Base-by-base conservation (phyloP, 2,329 filamentous ascomycete genomes). In the Monosporascus cannonballus region DNA sequence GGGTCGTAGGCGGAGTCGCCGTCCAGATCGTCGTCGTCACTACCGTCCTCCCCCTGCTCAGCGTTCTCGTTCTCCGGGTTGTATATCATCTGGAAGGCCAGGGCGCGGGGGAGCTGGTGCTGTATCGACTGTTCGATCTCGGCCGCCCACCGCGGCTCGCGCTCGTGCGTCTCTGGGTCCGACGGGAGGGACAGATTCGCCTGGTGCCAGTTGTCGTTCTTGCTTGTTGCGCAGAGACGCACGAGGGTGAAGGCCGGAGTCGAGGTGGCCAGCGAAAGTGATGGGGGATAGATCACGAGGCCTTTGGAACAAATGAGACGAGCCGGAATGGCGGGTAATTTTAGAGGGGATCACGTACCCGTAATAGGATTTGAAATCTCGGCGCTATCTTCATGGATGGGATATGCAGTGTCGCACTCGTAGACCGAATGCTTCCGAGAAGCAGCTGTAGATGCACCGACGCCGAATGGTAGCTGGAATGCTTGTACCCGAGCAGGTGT, bases 141-240 rank as follows among this genome's bases (percentile, higher is more conserved):
- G 17, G 68, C 68, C 3, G 71, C 76, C 80, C 80, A 83, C 49
- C 73, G 73, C 1, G 71, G 71, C 11, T 55, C 57, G 3, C 51
- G 39, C 11, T 34, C 25, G 14, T 53, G 52, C 1, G 56, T 11
- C 25, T 57, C 56, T 6, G 46, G 51, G 46, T 59, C 56, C 3
- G 52, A 53, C 1, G 63, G 56, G 0, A 65, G 50, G 15, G 70
- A 64, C 2, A 73, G 60, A 56, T 79, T 83, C 17, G 74, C 77
- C 54, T 82, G 73, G 55, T 75, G 79, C 80, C 80, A 84, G 57
- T 75, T 71, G 15, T 68, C 61, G 56, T 78, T 81, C 2, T 70
- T 73, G 4, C 73, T 66, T 0, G 78, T 81, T 8, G 76, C 80
- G 1, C 79, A 79, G 36, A 78, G 67, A 18, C 81, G 76, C 30